Base-by-base conservation (phyloP, 441 rosid species). In the Brassica hybrid region DNA sequence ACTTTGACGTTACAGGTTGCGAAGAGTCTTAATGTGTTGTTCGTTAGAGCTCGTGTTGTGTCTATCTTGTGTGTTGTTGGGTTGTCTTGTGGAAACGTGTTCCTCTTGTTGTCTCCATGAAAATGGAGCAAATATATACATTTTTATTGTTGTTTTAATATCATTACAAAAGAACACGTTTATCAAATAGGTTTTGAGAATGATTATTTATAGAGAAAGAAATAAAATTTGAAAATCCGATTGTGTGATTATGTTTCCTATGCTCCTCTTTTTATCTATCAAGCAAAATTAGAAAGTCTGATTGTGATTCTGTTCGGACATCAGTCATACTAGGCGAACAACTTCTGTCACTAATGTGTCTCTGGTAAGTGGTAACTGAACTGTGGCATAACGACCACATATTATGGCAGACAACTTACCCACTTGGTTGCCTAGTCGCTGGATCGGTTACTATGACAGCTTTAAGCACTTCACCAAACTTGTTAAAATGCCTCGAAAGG, bases 381-480 rank as follows among this genome's bases (percentile, higher is more conserved):
- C 34, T 30, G 34, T 25, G 27, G 27, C 34, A 30, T 30, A 30
- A 30, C 34, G 6, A 30, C 34, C 34, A 30, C 34, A 30, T 30
- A 30, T 30, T 30, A 30, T 30, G 34, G 34, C 34, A 30, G 34
- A 30, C 34, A 30, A 30, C 34, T 30, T 30, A 30, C 34, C 34
- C 34, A 30, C 34, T 30, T 30, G 34, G 34, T 30, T 30, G 34
- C 34, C 34, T 30, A 30, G 34, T 30, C 34, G 34, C 34, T 30
- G 7, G 34, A n/a, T n/a, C n/a, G n/a, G n/a, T n/a, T 67, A 92
- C 84, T 62, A 93, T 90, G 81, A 89, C 81, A 41, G 92, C 98
- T 84, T 96, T 92, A 11, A 94, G 86, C 65, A 96, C 93, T 71
- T 94, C 97, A 12, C 99, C 98, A 65, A 84, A 91, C 89, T 89